A percentile compares a stretch with the other conserved stretches of the same genome.
These are phyloP conservation scores for Sporothrix pseudoabietina DNA, from an alignment of 2,329 filamentous ascomycete genomes.

Conservation along the genomic window DNA sequence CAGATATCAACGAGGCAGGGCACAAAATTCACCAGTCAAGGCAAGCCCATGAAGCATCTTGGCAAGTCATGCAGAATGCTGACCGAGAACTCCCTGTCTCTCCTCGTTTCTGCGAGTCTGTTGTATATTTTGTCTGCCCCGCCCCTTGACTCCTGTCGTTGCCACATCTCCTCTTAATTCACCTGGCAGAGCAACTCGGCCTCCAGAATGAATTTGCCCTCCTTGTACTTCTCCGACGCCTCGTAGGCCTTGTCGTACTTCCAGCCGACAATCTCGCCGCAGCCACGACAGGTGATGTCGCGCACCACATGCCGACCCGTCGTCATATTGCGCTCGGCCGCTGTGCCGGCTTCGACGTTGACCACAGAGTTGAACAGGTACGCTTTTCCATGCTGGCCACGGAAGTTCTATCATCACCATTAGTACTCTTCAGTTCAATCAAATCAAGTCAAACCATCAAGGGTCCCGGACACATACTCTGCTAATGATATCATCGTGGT, in stretches of 20 bases:
- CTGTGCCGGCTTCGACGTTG: conserved; percentile 80
- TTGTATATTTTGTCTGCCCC: neutral
- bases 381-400: conserved; percentile 96
- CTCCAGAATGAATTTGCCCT: conserved; percentile 96
- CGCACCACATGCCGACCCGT: conserved; percentile 92
- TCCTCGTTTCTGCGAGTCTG: neutral
- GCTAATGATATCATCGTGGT: conserved; percentile 95
- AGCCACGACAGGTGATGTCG: conserved; percentile 89
- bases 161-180: conserved; percentile 45
- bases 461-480: conserved; percentile 60
- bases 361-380: conserved; percentile 95
- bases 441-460: neutral
- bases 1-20: neutral
- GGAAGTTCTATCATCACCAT: conserved; percentile 74
- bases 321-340: conserved; percentile 97
- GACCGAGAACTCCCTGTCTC: neutral
- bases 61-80: neutral
- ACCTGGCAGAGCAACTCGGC: conserved; percentile 85
- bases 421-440: conserved; percentile 1
- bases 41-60: neutral
- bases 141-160: neutral
- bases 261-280: conserved; percentile 92
- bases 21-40: neutral
- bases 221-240: conserved; percentile 92
- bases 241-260: conserved; percentile 99